A percentile compares a stretch with the other conserved stretches of the same genome.
These are phyloP conservation scores for Aspergillus affinis DNA, from an alignment of 495 filamentous ascomycete genomes.

Conservation along the genomic window DNA sequence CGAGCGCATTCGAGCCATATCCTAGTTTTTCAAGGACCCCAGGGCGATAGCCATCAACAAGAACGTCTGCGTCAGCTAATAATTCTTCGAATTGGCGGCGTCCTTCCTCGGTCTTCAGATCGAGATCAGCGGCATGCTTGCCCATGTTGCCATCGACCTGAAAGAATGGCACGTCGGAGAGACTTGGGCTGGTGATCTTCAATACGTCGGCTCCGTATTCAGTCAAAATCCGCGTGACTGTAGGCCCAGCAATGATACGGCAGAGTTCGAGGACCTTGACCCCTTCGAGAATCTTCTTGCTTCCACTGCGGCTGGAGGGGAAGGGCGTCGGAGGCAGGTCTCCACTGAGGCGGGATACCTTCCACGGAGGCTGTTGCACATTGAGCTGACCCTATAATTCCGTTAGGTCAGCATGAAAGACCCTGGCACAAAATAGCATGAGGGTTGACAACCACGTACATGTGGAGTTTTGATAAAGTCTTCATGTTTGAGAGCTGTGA, in stretches of 20 bases:
- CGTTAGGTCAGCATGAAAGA: slow-evolving; percentile 13
- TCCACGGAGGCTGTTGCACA: slow-evolving; percentile 53
- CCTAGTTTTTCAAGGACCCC: slow-evolving; percentile 65
- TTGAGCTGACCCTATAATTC: slow-evolving; percentile 45
- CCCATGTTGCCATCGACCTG: slow-evolving; percentile 78
- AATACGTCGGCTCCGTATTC: slow-evolving; percentile 68
- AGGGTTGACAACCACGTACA: slow-evolving; percentile 37
- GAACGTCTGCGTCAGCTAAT: slow-evolving; percentile 56
- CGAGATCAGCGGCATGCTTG: slow-evolving; percentile 58
- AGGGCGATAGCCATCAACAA: slow-evolving; percentile 69
- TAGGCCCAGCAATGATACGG: slow-evolving; percentile 60
- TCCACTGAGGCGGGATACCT: slow-evolving; percentile 46
- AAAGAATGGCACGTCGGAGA: slow-evolving; percentile 77
- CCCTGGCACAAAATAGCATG: background rate
- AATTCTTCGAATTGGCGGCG: slow-evolving; percentile 57
- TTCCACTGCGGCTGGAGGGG: slow-evolving; percentile 28
- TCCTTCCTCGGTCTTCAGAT: slow-evolving; percentile 56
- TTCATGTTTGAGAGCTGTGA: slow-evolving; percentile 62
- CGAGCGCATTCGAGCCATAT: slow-evolving; percentile 55
- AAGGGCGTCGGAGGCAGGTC: slow-evolving; percentile 56
- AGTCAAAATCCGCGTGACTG: slow-evolving; percentile 62
- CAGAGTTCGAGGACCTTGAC: slow-evolving; percentile 66
- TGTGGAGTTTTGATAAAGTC: slow-evolving; percentile 63
- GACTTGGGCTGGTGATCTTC: slow-evolving; percentile 66
- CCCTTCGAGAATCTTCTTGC: slow-evolving; percentile 32